These are phyloP conservation scores for Lophiostoma macrostomum DNA, from an alignment of 495 filamentous ascomycete species.

Conservation along the genomic window DNA sequence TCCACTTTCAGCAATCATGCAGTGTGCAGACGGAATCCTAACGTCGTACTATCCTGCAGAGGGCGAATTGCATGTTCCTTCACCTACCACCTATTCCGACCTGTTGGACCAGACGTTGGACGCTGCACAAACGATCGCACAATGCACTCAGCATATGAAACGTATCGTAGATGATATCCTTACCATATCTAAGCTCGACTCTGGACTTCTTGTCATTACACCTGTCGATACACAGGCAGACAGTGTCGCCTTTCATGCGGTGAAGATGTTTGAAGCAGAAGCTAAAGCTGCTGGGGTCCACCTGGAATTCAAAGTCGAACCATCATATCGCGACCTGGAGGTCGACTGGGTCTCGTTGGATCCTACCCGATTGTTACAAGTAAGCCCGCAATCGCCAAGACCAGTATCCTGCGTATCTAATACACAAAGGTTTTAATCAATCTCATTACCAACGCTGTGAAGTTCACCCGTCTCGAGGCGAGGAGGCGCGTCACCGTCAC, in stretches of 20 bases:
- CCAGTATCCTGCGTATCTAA: not conserved
- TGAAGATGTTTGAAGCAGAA: slow-evolving; percentile 34
- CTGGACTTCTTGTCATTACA: slow-evolving; percentile 30
- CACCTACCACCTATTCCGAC: not conserved
- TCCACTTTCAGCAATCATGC: slow-evolving; percentile 35
- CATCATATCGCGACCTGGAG: slow-evolving; percentile 9
- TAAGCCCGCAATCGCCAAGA: not conserved
- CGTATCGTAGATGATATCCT: slow-evolving; percentile 37
- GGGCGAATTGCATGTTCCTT: not conserved
- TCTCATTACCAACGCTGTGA: slow-evolving; percentile 73
- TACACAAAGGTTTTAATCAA: slow-evolving; percentile 53
- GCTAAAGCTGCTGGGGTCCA: slow-evolving; percentile 13
- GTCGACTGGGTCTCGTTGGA: slow-evolving; percentile 28
- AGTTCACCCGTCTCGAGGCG: slow-evolving; percentile 54
- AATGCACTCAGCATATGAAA: slow-evolving; percentile 34
- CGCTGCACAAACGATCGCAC: slow-evolving; percentile 31
- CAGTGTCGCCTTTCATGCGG: slow-evolving; percentile 9
- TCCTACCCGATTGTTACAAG: slow-evolving; percentile 31
- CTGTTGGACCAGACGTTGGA: slow-evolving; percentile 15
- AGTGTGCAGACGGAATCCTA: slow-evolving; percentile 33
- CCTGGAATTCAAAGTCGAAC: slow-evolving; percentile 20
- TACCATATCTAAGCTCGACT: slow-evolving; percentile 36
- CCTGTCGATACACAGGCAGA: slow-evolving; percentile 24
- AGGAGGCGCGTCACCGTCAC: slow-evolving; percentile 19
- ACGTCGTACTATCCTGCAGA: not conserved